These are phyloP conservation scores for Podospora australis DNA, from an alignment of 495 filamentous ascomycete species.

Conservation along the genomic window DNA sequence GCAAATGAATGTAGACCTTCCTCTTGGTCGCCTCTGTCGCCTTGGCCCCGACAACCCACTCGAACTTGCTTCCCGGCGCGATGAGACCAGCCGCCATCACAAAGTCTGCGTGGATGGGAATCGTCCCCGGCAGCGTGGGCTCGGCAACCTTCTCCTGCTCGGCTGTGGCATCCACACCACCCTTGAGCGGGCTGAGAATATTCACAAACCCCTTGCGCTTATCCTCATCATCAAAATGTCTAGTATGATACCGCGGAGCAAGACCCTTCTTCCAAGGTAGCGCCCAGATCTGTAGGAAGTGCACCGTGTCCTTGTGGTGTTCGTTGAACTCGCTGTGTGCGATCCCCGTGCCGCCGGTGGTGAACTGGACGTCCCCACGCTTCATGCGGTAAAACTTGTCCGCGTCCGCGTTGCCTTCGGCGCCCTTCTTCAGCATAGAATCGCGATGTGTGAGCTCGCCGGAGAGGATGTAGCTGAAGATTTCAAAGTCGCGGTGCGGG, in stretches of 20 bases:
- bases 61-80: slow-evolving; percentile 45
- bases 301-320: slow-evolving; percentile 53
- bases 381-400: slow-evolving; percentile 65
- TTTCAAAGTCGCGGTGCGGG: slow-evolving; percentile 73
- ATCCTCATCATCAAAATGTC: slow-evolving; percentile 56
- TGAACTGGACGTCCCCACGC: slow-evolving; percentile 77
- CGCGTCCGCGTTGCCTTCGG: slow-evolving; percentile 38
- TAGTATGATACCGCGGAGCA: slow-evolving; percentile 63
- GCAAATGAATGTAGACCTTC: slow-evolving; percentile 70
- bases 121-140: slow-evolving; percentile 52
- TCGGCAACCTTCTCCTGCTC: slow-evolving; percentile 54
- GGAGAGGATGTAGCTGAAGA: slow-evolving; percentile 73
- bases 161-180: slow-evolving; percentile 49
- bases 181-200: slow-evolving; percentile 66
- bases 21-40: slow-evolving; percentile 46
- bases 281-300: slow-evolving; percentile 81
- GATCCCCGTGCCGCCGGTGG: slow-evolving; percentile 70
- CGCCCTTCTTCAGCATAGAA: slow-evolving; percentile 57
- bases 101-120: slow-evolving; percentile 74
- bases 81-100: slow-evolving; percentile 70
- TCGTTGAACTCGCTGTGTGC: slow-evolving; percentile 74
- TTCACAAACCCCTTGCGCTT: slow-evolving; percentile 62
- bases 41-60: slow-evolving; percentile 54
- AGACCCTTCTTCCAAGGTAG: slow-evolving; percentile 63
- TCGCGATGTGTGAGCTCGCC: slow-evolving; percentile 80